These are phyloP conservation scores for Dictyostelium citrinum DNA, from an alignment of 78 protist genomes.

Conservation along the genomic window DNA sequence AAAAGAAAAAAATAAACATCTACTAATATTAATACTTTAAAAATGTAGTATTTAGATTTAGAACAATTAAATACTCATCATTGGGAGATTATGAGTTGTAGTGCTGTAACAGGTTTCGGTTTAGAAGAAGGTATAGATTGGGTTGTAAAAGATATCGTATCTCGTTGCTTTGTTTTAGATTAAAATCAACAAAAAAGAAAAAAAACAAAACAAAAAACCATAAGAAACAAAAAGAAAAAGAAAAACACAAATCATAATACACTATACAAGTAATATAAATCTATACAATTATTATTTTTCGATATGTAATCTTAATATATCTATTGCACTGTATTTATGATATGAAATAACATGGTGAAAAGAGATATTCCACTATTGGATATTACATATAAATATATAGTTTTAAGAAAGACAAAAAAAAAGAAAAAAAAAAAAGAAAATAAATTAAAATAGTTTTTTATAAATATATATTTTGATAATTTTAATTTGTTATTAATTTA, in stretches of 20 bases:
- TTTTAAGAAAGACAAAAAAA: no score
- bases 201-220: neutral
- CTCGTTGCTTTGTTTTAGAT: constrained; percentile 92
- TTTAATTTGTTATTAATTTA: neutral
- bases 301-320: no score
- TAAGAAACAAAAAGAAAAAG: neutral
- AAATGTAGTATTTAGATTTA: constrained; percentile 60
- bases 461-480: no score
- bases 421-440: neutral
- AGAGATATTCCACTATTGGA: neutral
- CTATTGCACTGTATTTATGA: no score
- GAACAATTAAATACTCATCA: constrained; percentile 84
- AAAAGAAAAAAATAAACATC: neutral
- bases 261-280: no score
- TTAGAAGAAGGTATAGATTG: constrained; percentile 95
- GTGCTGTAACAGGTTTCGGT: constrained; percentile 96
- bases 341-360: neutral
- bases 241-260: no score
- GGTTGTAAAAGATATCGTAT: constrained; percentile 96
- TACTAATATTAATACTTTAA: neutral
- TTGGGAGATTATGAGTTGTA: constrained; percentile 89
- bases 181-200: neutral
- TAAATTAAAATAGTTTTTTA: neutral
- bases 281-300: no score
- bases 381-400: neutral